Base-by-base conservation (phyloP, 2,329 filamentous ascomycete species). In the Fusarium denticulatum region DNA sequence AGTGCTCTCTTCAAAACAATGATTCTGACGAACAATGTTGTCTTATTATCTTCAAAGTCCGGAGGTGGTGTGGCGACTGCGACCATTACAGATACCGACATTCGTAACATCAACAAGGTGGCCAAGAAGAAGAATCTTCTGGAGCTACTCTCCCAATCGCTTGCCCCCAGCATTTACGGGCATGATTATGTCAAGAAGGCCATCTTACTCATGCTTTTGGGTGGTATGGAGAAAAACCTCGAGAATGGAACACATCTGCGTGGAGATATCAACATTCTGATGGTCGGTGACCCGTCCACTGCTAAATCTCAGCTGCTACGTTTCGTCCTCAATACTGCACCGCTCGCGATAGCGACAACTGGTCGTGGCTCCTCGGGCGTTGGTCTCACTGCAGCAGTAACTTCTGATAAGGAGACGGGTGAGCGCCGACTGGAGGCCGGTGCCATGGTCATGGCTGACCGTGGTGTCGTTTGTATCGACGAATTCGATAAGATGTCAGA, bases 401-500 rank as follows among this genome's bases (percentile, higher is more conserved):
- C 96, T 2, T 92, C 94, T 2, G 96, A 99, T 82, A 98, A 98
- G 81, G 96, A 99, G 82, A 99, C 96, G 3, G 96, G 96, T 66
- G 96, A 99, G 81, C 90, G 96, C 75, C 91, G 96, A 75, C 88
- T 99, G 2, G 96, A 99, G 84, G 96, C 96, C 22, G 96, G 96
- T 89, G 96, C 96, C 73, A 99, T 99, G 96, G 96, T 99, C 69
- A 94, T 99, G 79, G 96, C 92, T 72, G 96, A 99, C 82, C 93
- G 96, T 72, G 96, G 96, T 76, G 96, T 99, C 16, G 96, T 99
- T 39, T 99, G 96, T 85, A 99, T 99, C 75, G 96, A 99, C 81
- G 96, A 99, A 80, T 99, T 99, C 77, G 96, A 99, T 86, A 99
- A 99, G 83, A 99, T 99, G 96, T 98, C 95, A 64, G 96, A 99